phyloP scores from a whole-genome alignment of 1,139 yeast species.

The Yamadazyma siamensis region DNA sequence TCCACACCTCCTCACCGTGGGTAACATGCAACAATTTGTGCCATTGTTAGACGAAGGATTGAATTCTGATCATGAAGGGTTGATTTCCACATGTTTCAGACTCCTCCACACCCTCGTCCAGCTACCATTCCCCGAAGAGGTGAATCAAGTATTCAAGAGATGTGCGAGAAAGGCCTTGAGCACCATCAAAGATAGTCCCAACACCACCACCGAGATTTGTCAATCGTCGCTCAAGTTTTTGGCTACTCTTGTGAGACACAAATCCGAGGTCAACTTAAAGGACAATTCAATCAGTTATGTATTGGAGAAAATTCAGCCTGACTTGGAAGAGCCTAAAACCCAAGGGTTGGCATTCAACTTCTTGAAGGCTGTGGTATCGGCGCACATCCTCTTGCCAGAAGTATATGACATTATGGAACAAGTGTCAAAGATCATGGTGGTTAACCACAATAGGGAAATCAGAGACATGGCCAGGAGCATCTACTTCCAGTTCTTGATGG shows the following conservation, averaged over 20 bases:
- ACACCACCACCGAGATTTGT: conserved; percentile 77
- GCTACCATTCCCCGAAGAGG: conserved; percentile 61
- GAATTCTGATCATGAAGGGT: conserved; percentile 67
- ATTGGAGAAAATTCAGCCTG: conserved; percentile 76
- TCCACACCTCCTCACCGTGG: conserved; percentile 51
- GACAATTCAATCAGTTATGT: conserved; percentile 74
- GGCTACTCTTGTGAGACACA: conserved; percentile 69
- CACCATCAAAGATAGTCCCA: conserved; percentile 71
- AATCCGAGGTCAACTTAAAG: conserved; percentile 61
- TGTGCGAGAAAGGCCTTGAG: conserved; percentile 64
- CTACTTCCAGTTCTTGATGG: conserved; percentile 84
- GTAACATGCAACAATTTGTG: conserved; percentile 68
- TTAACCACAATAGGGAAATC: conserved; percentile 79
- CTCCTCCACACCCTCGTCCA: conserved; percentile 60
- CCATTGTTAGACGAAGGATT: conserved; percentile 66
- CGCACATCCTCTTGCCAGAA: conserved; percentile 79
- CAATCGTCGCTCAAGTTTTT: conserved; percentile 77
- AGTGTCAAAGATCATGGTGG: conserved; percentile 82
- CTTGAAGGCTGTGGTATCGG: conserved; percentile 68
- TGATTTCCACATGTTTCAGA: conserved; percentile 64
- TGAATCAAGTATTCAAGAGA: conserved; percentile 49
- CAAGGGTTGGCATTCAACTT: conserved; percentile 89
- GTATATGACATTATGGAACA: conserved; percentile 85
- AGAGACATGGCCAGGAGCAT: conserved; percentile 84
- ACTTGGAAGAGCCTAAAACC: conserved; percentile 83